phyloP scores from a whole-genome alignment of 495 filamentous ascomycete genomes.

The Penicillium robsamsonii region DNA sequence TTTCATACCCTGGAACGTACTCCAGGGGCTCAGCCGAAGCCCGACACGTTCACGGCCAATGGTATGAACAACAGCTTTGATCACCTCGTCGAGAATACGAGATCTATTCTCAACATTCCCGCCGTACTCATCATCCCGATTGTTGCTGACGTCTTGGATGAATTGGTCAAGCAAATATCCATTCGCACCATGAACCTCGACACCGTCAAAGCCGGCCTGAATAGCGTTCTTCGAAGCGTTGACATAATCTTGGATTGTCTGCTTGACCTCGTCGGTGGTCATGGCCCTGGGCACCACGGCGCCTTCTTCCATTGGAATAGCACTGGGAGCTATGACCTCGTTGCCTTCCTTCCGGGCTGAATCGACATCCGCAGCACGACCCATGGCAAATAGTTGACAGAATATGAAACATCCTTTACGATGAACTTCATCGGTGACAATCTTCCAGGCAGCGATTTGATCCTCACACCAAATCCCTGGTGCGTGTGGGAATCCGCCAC shows the following conservation, averaged over 20 bases:
- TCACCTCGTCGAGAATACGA: conserved; percentile 58
- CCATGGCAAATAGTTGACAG: conserved; percentile 66
- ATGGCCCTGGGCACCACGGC: conserved; percentile 46
- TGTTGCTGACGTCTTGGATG: conserved; percentile 58
- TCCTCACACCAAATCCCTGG: conserved; percentile 61
- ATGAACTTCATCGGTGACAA: conserved; percentile 65
- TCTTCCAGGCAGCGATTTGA: conserved; percentile 60
- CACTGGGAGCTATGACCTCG: conserved; percentile 36
- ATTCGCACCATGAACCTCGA: conserved; percentile 75
- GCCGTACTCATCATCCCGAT: conserved; percentile 64
- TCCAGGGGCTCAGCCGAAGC: conserved; percentile 61
- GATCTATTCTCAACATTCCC: conserved; percentile 64
- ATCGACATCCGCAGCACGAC: conserved; percentile 49
- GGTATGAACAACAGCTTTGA: conserved; percentile 55
- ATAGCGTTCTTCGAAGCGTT: conserved; percentile 55
- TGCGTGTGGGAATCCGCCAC: conserved; percentile 49
- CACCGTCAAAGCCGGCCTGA: conserved; percentile 70
- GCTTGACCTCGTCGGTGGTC: conserved; percentile 55
- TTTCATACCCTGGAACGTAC: conserved; percentile 60
- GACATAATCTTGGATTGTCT: conserved; percentile 55
- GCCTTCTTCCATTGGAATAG: conserved; percentile 42
- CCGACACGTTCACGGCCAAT: conserved; percentile 58
- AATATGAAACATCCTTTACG: conserved; percentile 58
- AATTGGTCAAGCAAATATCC: conserved; percentile 79
- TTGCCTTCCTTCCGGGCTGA: conserved; percentile 35